Evolutionary conservation across 2,329 filamentous ascomycete genomes (phyloP).

Genomic region (Aureobasidium sp.): DNA sequence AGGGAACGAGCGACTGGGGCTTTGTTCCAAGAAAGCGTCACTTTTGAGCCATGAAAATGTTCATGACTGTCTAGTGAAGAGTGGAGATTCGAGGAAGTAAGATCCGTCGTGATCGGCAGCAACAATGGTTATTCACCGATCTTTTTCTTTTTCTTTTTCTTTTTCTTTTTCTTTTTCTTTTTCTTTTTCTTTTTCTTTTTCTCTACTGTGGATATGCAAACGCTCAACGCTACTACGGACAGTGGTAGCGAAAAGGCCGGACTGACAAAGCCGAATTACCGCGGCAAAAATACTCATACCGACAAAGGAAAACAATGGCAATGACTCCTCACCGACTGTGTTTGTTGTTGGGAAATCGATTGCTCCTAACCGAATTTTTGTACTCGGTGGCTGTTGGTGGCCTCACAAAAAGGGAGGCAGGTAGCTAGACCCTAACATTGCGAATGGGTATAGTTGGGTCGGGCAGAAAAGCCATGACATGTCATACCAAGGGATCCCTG

Average conservation of each 20-base stretch:
- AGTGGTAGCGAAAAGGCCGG: neutral
- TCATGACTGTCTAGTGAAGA: no score
- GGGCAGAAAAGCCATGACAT: constrained; percentile 2
- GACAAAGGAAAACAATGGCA: neutral
- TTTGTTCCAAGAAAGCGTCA: neutral
- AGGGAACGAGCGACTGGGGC: neutral
- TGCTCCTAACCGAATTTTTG: no score
- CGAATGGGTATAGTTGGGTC: neutral
- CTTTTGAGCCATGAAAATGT: neutral
- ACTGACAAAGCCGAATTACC: neutral
- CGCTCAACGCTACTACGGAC: neutral
- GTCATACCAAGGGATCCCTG: neutral
- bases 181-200: neutral
- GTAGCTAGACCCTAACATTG: neutral
- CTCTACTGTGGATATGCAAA: neutral
- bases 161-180: neutral
- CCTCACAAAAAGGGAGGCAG: neutral
- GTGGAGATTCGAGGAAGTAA: no score
- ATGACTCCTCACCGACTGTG: neutral
- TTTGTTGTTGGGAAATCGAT: neutral
- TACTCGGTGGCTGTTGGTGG: constrained; percentile 1
- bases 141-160: neutral
- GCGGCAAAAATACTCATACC: neutral
- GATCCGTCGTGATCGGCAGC: no score
- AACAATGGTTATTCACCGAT: no score